Percentiles rank a stretch among this genome's conserved stretches.
Evolutionary conservation across 2,329 filamentous ascomycete genomes (phyloP).

Genomic region (Penicillium sp.): DNA sequence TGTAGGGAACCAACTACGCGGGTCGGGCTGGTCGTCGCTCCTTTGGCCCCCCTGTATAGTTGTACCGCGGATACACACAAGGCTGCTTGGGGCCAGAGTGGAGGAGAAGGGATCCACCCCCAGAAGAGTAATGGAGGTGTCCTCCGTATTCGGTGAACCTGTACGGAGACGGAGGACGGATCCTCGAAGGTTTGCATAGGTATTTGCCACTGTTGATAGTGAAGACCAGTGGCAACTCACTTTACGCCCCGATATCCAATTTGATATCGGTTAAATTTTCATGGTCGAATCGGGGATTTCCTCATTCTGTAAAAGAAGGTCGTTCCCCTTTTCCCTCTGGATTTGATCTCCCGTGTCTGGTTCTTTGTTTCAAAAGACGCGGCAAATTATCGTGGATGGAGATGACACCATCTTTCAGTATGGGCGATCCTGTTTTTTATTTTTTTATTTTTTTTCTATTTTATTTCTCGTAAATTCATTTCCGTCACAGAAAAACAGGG

Average conservation of each 20-base stretch:
- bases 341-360: not conserved
- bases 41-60: slow-evolving; percentile 24
- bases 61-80: slow-evolving; percentile 21
- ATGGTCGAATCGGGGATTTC: not conserved
- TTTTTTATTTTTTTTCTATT: not conserved
- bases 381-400: slow-evolving; percentile 10
- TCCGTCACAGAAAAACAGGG: slow-evolving; percentile 3
- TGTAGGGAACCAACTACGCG: slow-evolving; percentile 16
- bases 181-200: too few relatives aligned
- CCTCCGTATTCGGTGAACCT: not conserved
- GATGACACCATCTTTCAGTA: slow-evolving; percentile 15
- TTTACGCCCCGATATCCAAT: too few relatives aligned
- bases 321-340: too few relatives aligned
- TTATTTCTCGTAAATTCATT: not conserved
- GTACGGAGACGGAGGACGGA: too few relatives aligned
- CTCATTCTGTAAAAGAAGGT: too few relatives aligned
- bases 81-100: too few relatives aligned
- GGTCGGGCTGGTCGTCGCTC: slow-evolving; percentile 20
- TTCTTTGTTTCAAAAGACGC: slow-evolving; percentile 15
- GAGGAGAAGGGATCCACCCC: slow-evolving; percentile 19
- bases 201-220: slow-evolving; percentile 18
- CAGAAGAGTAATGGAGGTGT: slow-evolving; percentile 10
- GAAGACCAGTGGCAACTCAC: slow-evolving; percentile 17
- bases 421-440: slow-evolving; percentile 10
- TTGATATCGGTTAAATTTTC: too few relatives aligned